Evolutionary conservation across 2,329 filamentous ascomycete genomes (phyloP).

Genomic region (Chaetomiaceae sp.): DNA sequence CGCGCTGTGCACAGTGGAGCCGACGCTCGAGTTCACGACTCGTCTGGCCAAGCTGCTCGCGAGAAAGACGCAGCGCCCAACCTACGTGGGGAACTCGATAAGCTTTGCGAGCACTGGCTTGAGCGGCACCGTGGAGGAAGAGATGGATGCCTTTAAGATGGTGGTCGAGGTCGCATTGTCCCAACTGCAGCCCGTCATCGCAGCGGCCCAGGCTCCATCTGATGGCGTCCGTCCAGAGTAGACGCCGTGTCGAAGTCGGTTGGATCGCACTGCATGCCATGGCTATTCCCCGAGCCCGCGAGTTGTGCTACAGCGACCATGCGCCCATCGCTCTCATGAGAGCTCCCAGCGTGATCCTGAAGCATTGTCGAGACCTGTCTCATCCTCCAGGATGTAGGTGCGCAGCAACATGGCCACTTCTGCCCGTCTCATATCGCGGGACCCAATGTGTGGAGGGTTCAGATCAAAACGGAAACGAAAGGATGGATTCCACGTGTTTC

Average conservation of each 20-base stretch:
- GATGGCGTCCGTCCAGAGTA: slow-evolving; percentile 19
- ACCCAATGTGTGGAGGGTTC: too few species aligned
- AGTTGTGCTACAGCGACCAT: too few species aligned
- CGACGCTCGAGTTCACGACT: slow-evolving; percentile 79
- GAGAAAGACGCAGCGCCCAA: slow-evolving; percentile 64
- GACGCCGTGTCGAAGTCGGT: background rate
- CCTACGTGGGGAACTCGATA: slow-evolving; percentile 89
- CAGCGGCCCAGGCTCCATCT: slow-evolving; percentile 10
- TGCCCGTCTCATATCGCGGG: background rate
- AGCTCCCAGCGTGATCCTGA: background rate
- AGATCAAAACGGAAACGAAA: too few species aligned
- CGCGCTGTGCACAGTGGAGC: slow-evolving; percentile 68
- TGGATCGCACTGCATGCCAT: too few species aligned
- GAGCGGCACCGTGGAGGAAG: slow-evolving; percentile 82
- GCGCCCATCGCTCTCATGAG: too few species aligned
- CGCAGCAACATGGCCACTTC: background rate
- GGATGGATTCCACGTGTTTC: background rate
- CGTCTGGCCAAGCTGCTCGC: slow-evolving; percentile 79
- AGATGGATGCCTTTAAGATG: slow-evolving; percentile 79
- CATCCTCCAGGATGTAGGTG: background rate
- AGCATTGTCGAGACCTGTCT: background rate
- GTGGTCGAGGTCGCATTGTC: slow-evolving; percentile 66
- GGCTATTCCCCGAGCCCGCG: too few species aligned
- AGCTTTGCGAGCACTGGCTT: slow-evolving; percentile 68
- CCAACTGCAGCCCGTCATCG: slow-evolving; percentile 40